phyloP scores from a whole-genome alignment of 768 basidiomycete species.

The Imleria badia region DNA sequence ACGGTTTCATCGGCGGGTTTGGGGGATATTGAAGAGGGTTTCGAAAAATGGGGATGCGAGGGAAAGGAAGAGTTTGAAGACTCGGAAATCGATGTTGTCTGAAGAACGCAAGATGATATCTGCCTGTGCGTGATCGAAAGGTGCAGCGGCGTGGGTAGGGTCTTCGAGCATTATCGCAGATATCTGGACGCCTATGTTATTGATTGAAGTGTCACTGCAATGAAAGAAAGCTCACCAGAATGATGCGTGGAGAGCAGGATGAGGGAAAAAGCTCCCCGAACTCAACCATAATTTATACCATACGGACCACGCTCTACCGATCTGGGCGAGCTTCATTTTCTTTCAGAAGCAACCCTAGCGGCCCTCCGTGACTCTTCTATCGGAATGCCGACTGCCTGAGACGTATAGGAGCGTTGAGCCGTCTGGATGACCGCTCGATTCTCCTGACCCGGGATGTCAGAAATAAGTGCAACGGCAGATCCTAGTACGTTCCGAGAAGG shows the following conservation, averaged over 20 bases:
- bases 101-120: too few relatives aligned
- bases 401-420: background rate
- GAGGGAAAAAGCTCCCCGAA: background rate
- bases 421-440: background rate
- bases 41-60: constrained; percentile 27
- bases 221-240: background rate
- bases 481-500: too few relatives aligned
- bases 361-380: background rate
- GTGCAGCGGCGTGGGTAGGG: too few relatives aligned
- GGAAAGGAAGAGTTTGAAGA: background rate
- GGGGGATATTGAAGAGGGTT: constrained; percentile 29
- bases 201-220: background rate
- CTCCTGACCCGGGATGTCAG: background rate
- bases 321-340: background rate
- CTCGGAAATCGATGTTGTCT: too few relatives aligned
- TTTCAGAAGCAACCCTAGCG: background rate
- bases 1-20: constrained; percentile 11
- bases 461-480: background rate
- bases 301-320: background rate
- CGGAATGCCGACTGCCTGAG: background rate
- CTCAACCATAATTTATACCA: background rate
- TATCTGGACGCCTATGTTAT: too few relatives aligned
- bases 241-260: background rate
- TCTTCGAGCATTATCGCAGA: too few relatives aligned
- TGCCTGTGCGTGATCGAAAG: too few relatives aligned